Evolutionary conservation across 768 basidiomycete species (phyloP).

Genomic region (Lactarius akahatsu): DNA sequence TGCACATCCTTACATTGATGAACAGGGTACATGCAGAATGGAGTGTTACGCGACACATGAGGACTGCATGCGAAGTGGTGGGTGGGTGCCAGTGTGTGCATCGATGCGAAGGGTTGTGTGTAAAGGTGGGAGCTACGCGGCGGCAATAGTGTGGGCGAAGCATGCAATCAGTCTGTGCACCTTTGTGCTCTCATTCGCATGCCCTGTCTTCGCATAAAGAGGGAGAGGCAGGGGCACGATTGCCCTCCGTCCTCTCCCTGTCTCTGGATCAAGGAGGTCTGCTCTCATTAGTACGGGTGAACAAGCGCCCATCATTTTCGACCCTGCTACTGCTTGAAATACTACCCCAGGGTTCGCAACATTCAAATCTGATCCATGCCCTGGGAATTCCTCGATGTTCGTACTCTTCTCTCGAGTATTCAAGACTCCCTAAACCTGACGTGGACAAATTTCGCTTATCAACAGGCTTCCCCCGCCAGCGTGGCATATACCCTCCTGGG

Average conservation of each 20-base stretch:
- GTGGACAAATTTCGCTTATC: constrained; percentile 32
- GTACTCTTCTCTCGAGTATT: constrained; percentile 6
- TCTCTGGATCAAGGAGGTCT: neutral
- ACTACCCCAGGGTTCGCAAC: neutral
- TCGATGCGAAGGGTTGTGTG: neutral
- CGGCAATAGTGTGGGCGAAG: neutral
- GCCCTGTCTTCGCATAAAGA: neutral
- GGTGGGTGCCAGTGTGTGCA: neutral
- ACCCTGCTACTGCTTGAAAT: neutral
- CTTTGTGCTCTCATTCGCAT: neutral
- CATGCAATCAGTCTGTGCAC: neutral
- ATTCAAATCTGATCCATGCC: constrained; percentile 10
- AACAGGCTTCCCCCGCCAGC: constrained; percentile 53
- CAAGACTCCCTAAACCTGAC: neutral
- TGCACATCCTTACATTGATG: neutral
- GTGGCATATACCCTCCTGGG: constrained; percentile 65
- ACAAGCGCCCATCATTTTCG: neutral
- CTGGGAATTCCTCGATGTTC: constrained; percentile 27
- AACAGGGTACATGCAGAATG: neutral
- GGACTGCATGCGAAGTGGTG: neutral
- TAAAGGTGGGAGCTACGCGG: neutral
- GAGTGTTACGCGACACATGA: neutral
- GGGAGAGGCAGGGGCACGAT: neutral
- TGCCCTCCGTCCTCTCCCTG: neutral
- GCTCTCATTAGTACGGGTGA: neutral